Evolutionary conservation across 179 eudicot genomes (phyloP).

Genomic region (Sideroxylon spinosum): DNA sequence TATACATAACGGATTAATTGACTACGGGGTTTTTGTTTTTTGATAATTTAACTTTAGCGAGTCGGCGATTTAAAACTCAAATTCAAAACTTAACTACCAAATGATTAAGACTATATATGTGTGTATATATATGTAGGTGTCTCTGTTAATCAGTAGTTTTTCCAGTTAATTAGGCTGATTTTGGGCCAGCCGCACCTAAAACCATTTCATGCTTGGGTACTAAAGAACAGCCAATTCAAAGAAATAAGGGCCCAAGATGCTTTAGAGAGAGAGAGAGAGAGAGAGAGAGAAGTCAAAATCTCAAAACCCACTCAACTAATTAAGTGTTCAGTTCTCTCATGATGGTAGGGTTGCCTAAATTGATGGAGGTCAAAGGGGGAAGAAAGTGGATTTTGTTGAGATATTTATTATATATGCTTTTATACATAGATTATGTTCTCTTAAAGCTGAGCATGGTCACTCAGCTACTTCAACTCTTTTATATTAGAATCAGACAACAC

Average conservation of each 20-base stretch:
- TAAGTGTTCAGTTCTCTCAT: conserved; percentile 14
- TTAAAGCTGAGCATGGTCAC: neutral
- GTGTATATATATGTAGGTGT: neutral
- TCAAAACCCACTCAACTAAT: neutral
- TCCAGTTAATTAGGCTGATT: neutral
- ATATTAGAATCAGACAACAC: too few species aligned
- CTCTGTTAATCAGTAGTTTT: neutral
- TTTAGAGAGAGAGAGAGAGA: neutral
- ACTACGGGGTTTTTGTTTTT: too few species aligned
- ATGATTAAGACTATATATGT: too few species aligned
- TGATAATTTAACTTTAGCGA: too few species aligned
- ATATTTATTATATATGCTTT: neutral
- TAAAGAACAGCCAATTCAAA: neutral
- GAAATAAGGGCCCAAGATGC: neutral
- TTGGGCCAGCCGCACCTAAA: conserved; percentile 5
- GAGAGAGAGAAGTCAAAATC: neutral
- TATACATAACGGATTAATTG: neutral
- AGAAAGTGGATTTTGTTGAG: conserved; percentile 16
- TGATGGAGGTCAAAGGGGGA: conserved; percentile 21
- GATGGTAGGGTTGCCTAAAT: conserved; percentile 15
- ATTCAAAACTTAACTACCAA: too few species aligned
- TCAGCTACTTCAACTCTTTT: conserved; percentile 1
- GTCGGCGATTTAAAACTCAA: too few species aligned
- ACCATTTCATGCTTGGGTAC: conserved; percentile 2
- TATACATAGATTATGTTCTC: neutral